Evolutionary conservation across 2,329 filamentous ascomycete species (phyloP).

Genomic region (Chrysoporthe austroafricana): DNA sequence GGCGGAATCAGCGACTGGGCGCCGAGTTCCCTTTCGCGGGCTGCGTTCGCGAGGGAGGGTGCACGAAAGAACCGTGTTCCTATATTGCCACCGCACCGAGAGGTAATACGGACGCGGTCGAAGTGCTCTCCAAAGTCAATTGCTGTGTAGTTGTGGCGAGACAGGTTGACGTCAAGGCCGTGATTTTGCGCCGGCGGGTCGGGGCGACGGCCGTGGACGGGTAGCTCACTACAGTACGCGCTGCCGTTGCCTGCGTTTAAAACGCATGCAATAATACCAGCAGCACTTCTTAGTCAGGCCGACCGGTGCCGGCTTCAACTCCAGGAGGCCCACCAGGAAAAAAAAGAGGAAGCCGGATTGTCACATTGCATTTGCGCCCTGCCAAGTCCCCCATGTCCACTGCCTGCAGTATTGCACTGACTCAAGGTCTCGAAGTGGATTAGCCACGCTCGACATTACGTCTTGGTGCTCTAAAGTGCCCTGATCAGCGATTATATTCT

Average conservation of each 20-base stretch:
- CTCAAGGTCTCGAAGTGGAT: neutral
- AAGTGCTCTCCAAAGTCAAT: neutral
- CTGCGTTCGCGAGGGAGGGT: neutral
- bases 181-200: neutral
- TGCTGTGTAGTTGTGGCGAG: neutral
- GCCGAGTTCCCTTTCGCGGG: neutral
- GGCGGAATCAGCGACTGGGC: neutral
- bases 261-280: neutral
- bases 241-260: neutral
- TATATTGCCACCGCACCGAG: neutral
- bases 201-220: neutral
- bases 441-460: neutral
- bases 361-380: conserved; percentile 10
- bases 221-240: neutral
- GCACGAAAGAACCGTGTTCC: neutral
- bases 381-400: neutral
- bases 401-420: neutral
- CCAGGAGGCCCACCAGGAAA: neutral
- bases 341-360: neutral
- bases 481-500: neutral
- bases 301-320: conserved; percentile 12
- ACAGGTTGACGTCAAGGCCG: neutral
- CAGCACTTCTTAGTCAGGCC: conserved; percentile 11
- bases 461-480: neutral
- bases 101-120: too few species aligned